Evolutionary conservation across 139 green algal genomes (phyloP), one percentile per base, ranked within the genome.

Genomic region (Chlamydomonas applanata): DNA sequence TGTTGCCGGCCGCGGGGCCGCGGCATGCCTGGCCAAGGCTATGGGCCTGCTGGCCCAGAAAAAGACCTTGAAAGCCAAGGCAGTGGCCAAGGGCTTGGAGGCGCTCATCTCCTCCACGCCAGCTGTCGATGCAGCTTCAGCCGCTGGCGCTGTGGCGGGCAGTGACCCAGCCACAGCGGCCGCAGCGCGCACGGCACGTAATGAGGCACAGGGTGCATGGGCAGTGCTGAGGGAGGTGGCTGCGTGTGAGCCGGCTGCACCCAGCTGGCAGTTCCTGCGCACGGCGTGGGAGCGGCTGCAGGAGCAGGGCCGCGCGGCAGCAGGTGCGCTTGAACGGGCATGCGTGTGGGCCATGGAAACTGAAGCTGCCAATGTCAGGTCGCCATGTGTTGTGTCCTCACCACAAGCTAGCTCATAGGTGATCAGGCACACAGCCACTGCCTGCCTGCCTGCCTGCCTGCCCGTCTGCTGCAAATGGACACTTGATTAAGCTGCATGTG

Each of bases 241-340:
- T 36, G 79, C 70, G 0, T 79, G 85, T 45, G 86, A 90, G 24
- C 72, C 88, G 1, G 32, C 62, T 17, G 89, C 89, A 0, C 81
- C 86, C 27, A 92, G 77, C 33, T 95, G 91, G 91, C 62, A 85
- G 60, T 95, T 95, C 71, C 83, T 95, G 65, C 76, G 91, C 73
- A 74, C 79, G 22, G 71, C 73, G 25, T 93, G 85, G 86, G 27
- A 19, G 16, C 59, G 67, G 27, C 67, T 88, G 68, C 79, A 83
- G 65, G 78, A 40, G 49, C 19, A 69, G 13, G 69, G 69, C 22
- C 53, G 36, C 52, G 68, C 13, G 3, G 54, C 19, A 17, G 27
- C 44, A 3, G 30, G 54, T 22, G 76, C 84, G 68, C 71, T 83
- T 67, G 71, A 75, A 19, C 70, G 82, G 1, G 62, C 76, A 75